Evolutionary conservation across 768 basidiomycete genomes (phyloP).

Genomic region (Baorangia bicolor): DNA sequence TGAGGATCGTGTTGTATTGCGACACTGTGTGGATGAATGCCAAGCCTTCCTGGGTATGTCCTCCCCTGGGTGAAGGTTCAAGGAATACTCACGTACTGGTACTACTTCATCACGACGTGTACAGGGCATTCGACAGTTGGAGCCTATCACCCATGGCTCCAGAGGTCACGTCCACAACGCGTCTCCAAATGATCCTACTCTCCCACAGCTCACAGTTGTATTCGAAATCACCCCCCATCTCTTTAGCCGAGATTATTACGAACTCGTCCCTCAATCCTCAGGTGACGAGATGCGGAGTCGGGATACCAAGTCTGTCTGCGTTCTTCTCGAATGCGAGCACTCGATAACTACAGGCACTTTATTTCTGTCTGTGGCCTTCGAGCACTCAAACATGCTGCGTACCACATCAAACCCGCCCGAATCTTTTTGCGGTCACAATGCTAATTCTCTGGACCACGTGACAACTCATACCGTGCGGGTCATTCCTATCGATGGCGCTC

Average conservation of each 20-base stretch:
- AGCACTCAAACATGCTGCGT: neutral
- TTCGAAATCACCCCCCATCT: neutral
- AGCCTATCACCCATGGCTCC: neutral
- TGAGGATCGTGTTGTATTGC: neutral
- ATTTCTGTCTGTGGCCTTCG: neutral
- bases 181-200: neutral
- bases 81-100: neutral
- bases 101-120: neutral
- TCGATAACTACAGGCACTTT: neutral
- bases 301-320: neutral
- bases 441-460: too few relatives aligned
- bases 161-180: neutral
- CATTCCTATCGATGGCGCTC: neutral
- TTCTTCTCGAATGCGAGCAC: neutral
- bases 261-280: neutral
- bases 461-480: neutral
- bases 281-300: too few relatives aligned
- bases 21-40: neutral
- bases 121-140: neutral
- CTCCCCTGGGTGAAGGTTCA: neutral
- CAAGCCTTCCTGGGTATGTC: neutral
- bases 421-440: too few relatives aligned
- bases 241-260: too few relatives aligned
- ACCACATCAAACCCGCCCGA: neutral
- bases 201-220: neutral